Percentiles rank a stretch among this genome's conserved stretches.
Conservation (phyloP, 2,329 filamentous ascomycete species). For the Penicillium sp. region DNA sequence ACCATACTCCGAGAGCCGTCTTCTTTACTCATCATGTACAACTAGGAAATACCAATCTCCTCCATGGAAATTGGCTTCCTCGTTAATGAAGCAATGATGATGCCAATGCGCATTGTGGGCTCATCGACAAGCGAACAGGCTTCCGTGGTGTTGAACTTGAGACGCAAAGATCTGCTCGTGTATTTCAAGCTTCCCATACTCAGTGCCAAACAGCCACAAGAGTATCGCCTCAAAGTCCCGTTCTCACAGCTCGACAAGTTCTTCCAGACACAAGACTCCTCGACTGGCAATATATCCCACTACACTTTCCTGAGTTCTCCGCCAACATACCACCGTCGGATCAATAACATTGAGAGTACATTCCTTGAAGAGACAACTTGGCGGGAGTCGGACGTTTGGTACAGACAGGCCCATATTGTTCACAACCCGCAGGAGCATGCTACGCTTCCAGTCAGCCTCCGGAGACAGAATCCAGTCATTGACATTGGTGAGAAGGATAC, state of each 20-base stretch:
- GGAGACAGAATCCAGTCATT: constrained; percentile 58
- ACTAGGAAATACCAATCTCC: constrained; percentile 49
- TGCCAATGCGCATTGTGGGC: constrained; percentile 59
- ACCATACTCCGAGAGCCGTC: not conserved
- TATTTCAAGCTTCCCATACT: constrained; percentile 47
- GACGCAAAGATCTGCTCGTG: constrained; percentile 50
- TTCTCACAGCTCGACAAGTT: constrained; percentile 49
- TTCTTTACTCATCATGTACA: not conserved
- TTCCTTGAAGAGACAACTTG: constrained; percentile 55
- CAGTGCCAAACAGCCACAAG: constrained; percentile 24
- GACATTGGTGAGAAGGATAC: constrained; percentile 58
- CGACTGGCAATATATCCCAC: constrained; percentile 33
- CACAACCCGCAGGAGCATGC: constrained; percentile 45
- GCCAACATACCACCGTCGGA: constrained; percentile 51
- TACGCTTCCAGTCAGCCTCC: constrained; percentile 50
- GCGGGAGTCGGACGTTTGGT: constrained; percentile 64
- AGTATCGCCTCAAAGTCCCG: constrained; percentile 52
- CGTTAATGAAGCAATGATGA: constrained; percentile 60
- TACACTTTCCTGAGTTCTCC: constrained; percentile 49
- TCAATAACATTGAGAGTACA: constrained; percentile 40
- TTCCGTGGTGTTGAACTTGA: constrained; percentile 49
- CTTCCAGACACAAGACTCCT: constrained; percentile 37
- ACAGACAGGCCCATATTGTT: constrained; percentile 68
- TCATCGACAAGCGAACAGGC: constrained; percentile 29
- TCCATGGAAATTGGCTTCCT: constrained; percentile 68